Evolutionary conservation across 1,284 basidiomycete species (phyloP), one percentile per base, ranked within the genome.

Genomic region (Melampsora americana): DNA sequence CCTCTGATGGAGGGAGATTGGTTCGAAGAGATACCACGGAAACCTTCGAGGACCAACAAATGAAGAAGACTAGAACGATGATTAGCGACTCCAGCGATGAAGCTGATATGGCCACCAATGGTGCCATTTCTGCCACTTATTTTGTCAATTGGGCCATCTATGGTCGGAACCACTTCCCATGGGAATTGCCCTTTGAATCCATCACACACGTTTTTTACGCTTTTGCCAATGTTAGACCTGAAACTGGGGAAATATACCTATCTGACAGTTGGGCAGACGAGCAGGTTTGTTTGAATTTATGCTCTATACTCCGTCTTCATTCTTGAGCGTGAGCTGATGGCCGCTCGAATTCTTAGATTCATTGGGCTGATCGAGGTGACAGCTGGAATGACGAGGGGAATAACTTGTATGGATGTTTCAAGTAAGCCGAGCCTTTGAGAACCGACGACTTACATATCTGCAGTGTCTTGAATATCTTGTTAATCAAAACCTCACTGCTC

Each of bases 221-320:
- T 5, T 83, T 83, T 73, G 82, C 82, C 50, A 81, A 83, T 73
- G 79, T 82, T 48, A 79, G 80, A 28, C 79, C 81, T 0, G 81
- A 82, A 50, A 80, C 79, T 14, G 82, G 82, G 28, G 79, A 79
- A 18, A 82, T 82, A 18, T 79, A 81, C 69, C 78, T 83, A 48
- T 81, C 81, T n/a, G 82, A 83, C 74, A 72, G 79, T 23, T 83
- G 82, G 82, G 78, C 81, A 28, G 82, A 83, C 75, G 80, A 81
- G 44, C 59, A 74, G 48, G 77, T 77, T 20, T 50, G 74, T 69
- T 32, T 12, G 32, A 3, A 28, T n/a, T 69, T 28, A 9, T 60
- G 12, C 60, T 18, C 28, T 32, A 66, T 35, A 23, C n/a, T 28
- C 32, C 12, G 7, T 42, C 11, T 2, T 59, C 44, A 35, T 9